A percentile compares a stretch with the other conserved stretches of the same genome.
phyloP scores from a whole-genome alignment of 805 yeast genomes.

The Kluyveromyces dobzhanskii region DNA sequence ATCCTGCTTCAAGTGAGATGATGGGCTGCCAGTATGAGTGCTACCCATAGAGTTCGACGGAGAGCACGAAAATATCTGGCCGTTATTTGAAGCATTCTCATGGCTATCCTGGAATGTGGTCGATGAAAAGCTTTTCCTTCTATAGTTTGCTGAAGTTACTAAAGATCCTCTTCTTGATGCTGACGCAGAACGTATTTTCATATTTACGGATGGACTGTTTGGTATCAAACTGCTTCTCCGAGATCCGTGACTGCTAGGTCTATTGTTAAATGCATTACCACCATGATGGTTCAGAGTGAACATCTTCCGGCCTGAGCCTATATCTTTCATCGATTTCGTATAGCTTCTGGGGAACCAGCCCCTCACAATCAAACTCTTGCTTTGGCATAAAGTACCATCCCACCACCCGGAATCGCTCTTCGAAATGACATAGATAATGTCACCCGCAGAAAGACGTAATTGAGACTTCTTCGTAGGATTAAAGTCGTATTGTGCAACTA shows the following conservation, averaged over 20 bases:
- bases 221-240: constrained; percentile 1
- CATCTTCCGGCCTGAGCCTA: not conserved
- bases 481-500: constrained; percentile 16
- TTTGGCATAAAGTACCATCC: constrained; percentile 54
- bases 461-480: constrained; percentile 8
- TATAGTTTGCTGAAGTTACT: not conserved
- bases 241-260: not conserved
- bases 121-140: constrained; percentile 1
- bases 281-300: not conserved
- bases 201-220: not conserved
- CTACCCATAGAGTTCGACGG: constrained; percentile 7
- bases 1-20: constrained; percentile 8
- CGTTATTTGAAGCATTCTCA: not conserved
- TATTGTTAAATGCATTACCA: not conserved
- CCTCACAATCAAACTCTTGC: constrained; percentile 34
- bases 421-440: constrained; percentile 58
- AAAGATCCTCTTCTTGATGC: constrained; percentile 4
- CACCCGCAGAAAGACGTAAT: constrained; percentile 37
- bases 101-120: not conserved
- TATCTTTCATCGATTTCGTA: constrained; percentile 31
- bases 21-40: not conserved
- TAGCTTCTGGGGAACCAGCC: constrained; percentile 84
- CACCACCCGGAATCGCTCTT: constrained; percentile 73
- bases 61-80: constrained; percentile 1
- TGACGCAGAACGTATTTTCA: not conserved